Evolutionary conservation across 495 filamentous ascomycete species (phyloP).

Genomic region (Penicillium atrosanguineum): DNA sequence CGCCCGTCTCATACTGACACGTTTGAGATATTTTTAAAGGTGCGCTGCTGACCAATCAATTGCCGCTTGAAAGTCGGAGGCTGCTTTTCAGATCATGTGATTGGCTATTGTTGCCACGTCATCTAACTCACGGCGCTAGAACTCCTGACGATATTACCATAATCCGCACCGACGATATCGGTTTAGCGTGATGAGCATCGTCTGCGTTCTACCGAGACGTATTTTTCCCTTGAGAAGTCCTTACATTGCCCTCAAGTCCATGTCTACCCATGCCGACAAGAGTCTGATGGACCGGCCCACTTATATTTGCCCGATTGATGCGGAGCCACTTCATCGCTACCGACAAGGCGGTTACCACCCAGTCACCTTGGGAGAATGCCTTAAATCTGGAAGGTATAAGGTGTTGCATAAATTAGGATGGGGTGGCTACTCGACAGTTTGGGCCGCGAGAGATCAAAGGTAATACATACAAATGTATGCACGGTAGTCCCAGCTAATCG

Average conservation of each 20-base stretch:
- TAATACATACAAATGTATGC: slow-evolving; percentile 10
- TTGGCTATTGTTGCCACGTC: no score
- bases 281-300: slow-evolving; percentile 16
- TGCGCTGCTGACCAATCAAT: no score
- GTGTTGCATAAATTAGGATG: slow-evolving; percentile 50
- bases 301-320: slow-evolving; percentile 20
- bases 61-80: no score
- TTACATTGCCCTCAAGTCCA: slow-evolving; percentile 8
- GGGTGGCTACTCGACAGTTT: slow-evolving; percentile 50
- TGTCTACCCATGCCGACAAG: slow-evolving; percentile 17
- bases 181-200: slow-evolving; percentile 7
- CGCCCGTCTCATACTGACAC: no score
- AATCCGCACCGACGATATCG: neutral
- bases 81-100: no score
- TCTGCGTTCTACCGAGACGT: slow-evolving; percentile 7
- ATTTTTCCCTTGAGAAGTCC: slow-evolving; percentile 11
- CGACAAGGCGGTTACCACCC: slow-evolving; percentile 46
- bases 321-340: slow-evolving; percentile 32
- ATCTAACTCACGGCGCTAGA: no score
- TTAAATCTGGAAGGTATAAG: slow-evolving; percentile 40
- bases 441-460: slow-evolving; percentile 44
- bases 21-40: no score
- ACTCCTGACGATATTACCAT: slow-evolving; percentile 4
- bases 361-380: slow-evolving; percentile 34
- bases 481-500: slow-evolving; percentile 17